Conservation (phyloP, 2,329 filamentous ascomycete species). For the Exophiala viscosa region DNA sequence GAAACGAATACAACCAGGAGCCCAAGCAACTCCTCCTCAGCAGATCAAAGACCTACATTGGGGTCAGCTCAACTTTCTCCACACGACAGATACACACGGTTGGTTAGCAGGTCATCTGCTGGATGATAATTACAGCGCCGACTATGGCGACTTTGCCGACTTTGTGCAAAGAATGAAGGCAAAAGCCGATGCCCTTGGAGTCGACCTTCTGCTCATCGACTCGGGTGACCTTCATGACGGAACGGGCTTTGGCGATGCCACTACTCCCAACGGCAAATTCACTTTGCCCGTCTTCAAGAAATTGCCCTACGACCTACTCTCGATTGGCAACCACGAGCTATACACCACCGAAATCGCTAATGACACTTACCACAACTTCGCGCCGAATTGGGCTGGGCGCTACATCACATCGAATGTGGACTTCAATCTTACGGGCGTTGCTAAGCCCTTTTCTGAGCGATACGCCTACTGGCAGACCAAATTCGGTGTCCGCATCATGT, state of each 20-base stretch:
- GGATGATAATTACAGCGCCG: slow-evolving; percentile 79
- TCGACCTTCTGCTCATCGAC: slow-evolving; percentile 60
- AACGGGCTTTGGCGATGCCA: slow-evolving; percentile 60
- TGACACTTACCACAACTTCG: slow-evolving; percentile 58
- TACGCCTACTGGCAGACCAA: slow-evolving; percentile 52
- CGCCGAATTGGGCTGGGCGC: slow-evolving; percentile 53
- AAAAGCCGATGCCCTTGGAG: slow-evolving; percentile 54
- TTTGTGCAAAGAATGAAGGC: slow-evolving; percentile 59
- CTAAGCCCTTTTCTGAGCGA: slow-evolving; percentile 31
- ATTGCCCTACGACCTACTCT: slow-evolving; percentile 52
- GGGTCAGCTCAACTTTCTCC: slow-evolving; percentile 63
- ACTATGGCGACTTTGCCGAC: slow-evolving; percentile 64
- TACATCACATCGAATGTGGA: slow-evolving; percentile 54
- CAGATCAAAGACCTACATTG: slow-evolving; percentile 47
- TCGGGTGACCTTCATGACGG: slow-evolving; percentile 65
- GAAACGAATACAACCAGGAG: slow-evolving; percentile 26
- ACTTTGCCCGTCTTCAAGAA: slow-evolving; percentile 53
- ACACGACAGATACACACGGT: slow-evolving; percentile 92
- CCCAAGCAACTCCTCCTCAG: slow-evolving; percentile 20
- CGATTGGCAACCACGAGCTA: slow-evolving; percentile 63
- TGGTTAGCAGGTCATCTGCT: slow-evolving; percentile 92
- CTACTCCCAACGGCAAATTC: slow-evolving; percentile 53
- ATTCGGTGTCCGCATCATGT: slow-evolving; percentile 50
- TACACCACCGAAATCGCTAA: slow-evolving; percentile 61
- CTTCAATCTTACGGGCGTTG: slow-evolving; percentile 44